Base-by-base conservation (phyloP, 1,139 yeast genomes). In the Saccharomyces hybrid region DNA sequence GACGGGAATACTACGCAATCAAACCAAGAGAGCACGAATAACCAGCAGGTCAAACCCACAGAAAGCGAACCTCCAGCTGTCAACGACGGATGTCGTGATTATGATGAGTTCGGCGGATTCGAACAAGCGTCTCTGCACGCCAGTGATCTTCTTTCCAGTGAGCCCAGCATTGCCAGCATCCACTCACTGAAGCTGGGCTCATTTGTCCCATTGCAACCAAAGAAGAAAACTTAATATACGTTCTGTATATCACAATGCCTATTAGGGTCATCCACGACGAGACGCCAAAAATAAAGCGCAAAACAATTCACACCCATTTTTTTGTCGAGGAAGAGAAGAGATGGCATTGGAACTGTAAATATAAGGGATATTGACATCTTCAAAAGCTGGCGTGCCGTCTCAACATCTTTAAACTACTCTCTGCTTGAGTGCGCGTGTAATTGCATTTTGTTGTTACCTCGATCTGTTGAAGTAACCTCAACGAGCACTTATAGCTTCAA, bases 171-270 rank as follows among this genome's bases (percentile, higher is more conserved):
- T 29, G 28, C 14, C 23, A 32, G 25, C 16, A 9, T 13, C 23
- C 27, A 31, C 25, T 19, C 51, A 14, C 25, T 55, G 48, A 52
- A 51, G 31, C 54, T 58, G 58, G 53, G 55, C 38, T 57, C 68
- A n/a, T 66, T 66, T 51, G 52, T 62, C 7, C 69, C 68, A 28
- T 55, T 66, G 50, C 61, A 62, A 47, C 69, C 69, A 3, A 60
- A 58, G n/a, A 65, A 58, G 54, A 63, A 58, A 41, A 19, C 25
- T 11, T 42, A 26, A 29, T 32, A 44, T n/a, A 13, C 13, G 19
- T 3, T 38, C 23, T 38, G 23, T 16, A 14, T 38, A 11, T 9
- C 11, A 14, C 23, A 16, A 16, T 38, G 9, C 13, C 11, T 16
- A 38, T 38, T 38, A 38, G 8, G 23, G 42, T 38, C 42, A 38